Base-by-base conservation (phyloP, 169 alveolate genomes). In the Eimeria tenella region DNA sequence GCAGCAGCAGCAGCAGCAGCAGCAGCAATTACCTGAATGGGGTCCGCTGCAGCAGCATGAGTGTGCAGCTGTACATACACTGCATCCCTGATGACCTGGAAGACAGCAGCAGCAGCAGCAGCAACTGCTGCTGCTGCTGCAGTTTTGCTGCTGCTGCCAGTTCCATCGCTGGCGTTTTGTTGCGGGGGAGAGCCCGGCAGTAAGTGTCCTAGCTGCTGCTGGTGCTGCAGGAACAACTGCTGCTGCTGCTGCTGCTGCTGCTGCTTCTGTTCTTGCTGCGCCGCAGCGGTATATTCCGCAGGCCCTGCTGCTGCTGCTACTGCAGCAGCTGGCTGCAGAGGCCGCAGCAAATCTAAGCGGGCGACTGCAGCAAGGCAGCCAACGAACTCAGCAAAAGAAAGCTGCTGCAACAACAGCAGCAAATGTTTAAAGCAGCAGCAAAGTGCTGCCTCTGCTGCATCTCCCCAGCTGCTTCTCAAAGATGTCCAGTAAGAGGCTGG, bases 1-100 rank as follows among this genome's bases (percentile, higher is more conserved):
- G 65, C 86, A 75, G 65, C 63, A 75, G 86, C 86, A 75, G 86
- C 65, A 75, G 62, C 62, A 42, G 84, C 84, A 74, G 84, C 84
- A 74, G 50, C 60, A 5, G 13, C n/a, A 53, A 6, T 52, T 31
- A 75, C 86, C 60, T 49, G 86, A 8, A 75, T 49, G 17, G 86
- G 60, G 86, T 49, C 86, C 50, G 86, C 86, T 75, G 86, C 86
- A 50, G 86, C 86, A 15, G 86, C 60, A 42, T 7, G 63, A 4
- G 25, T 56, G 15, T 50, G 63, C 52, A 52, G 86, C 65, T 75
- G 86, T 75, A 49, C 65, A 50, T 75, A 75, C 86, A 75, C 86
- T 62, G 86, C 68, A 50, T 50, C 42, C 5, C 49, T 52, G 31
- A 75, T 75, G 65, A 52, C 86, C 31, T 75, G 86, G n/a, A 42